phyloP scores from a whole-genome alignment of 331 rosid genomes.

The Dryas integrifolia region DNA sequence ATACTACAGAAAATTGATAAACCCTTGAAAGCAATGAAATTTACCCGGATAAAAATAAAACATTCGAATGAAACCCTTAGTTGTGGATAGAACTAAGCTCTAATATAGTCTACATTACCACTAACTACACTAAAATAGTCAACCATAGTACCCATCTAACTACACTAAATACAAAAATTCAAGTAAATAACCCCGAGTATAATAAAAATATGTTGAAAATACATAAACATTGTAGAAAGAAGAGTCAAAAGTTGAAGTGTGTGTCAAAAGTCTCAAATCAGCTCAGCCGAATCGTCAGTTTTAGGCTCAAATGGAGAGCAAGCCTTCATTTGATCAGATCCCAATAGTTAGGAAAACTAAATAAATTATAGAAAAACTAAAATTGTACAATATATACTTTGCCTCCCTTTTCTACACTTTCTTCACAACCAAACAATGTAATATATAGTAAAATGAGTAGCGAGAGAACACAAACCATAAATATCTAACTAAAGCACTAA shows the following conservation, averaged over 20 bases:
- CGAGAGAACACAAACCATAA: slow-evolving; percentile 1
- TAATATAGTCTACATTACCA: neutral
- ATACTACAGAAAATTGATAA: neutral
- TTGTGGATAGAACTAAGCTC: neutral
- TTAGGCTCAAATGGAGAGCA: slow-evolving; percentile 2
- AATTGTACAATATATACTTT: neutral
- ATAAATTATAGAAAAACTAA: neutral
- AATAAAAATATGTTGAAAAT: neutral
- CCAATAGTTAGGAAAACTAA: neutral
- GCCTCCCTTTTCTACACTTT: slow-evolving; percentile 20
- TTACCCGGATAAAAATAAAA: neutral
- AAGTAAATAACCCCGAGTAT: neutral
- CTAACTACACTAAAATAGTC: neutral
- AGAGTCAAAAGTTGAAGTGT: neutral
- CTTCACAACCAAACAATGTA: slow-evolving; percentile 23
- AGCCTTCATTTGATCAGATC: slow-evolving; percentile 27
- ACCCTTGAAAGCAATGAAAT: slow-evolving; percentile 6
- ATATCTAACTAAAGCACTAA: slow-evolving; percentile 2
- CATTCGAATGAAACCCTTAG: neutral
- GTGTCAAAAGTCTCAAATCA: neutral
- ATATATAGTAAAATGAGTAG: neutral
- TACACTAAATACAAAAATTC: neutral
- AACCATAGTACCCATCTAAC: neutral
- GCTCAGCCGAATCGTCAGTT: slow-evolving; percentile 8
- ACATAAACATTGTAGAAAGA: neutral